Conservation (phyloP, 179 eudicot species). For the Silene vulgaris region DNA sequence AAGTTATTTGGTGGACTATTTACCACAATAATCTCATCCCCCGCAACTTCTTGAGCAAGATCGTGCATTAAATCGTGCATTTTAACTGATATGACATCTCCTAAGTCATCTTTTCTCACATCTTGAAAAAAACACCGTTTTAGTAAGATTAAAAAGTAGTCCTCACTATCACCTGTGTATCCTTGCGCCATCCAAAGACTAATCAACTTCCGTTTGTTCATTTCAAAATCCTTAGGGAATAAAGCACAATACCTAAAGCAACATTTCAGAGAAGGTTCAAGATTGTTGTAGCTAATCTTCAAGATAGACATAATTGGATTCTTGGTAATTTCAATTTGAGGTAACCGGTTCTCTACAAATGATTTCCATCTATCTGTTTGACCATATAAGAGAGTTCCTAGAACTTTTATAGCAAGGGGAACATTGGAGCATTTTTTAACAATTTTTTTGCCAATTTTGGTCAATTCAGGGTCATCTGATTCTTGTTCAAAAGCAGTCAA, state of each 20-base stretch:
- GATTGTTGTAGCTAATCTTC: conserved; percentile 12
- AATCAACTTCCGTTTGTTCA: not conserved
- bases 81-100: conserved; percentile 24
- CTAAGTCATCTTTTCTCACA: conserved; percentile 15
- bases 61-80: conserved; percentile 46
- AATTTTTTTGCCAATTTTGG: not conserved
- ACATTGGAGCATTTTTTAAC: conserved; percentile 24
- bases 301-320: not conserved
- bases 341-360: not conserved
- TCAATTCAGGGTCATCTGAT: not conserved
- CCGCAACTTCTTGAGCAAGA: conserved; percentile 27
- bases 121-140: conserved; percentile 39
- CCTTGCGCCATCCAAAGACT: conserved; percentile 25
- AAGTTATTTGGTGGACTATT: not conserved
- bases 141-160: conserved; percentile 26
- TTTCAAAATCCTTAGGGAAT: conserved; percentile 6
- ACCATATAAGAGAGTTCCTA: conserved; percentile 21
- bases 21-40: conserved; percentile 14
- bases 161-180: conserved; percentile 10
- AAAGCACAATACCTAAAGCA: conserved; percentile 21
- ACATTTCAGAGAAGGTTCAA: not conserved
- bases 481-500: conserved; percentile 5
- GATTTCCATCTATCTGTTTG: conserved; percentile 3
- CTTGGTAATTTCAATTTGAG: conserved; percentile 12
- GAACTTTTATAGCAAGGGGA: conserved; percentile 28